Base-by-base conservation (phyloP, 352 stramenopile species). In the Globisporangium megalacanthum region DNA sequence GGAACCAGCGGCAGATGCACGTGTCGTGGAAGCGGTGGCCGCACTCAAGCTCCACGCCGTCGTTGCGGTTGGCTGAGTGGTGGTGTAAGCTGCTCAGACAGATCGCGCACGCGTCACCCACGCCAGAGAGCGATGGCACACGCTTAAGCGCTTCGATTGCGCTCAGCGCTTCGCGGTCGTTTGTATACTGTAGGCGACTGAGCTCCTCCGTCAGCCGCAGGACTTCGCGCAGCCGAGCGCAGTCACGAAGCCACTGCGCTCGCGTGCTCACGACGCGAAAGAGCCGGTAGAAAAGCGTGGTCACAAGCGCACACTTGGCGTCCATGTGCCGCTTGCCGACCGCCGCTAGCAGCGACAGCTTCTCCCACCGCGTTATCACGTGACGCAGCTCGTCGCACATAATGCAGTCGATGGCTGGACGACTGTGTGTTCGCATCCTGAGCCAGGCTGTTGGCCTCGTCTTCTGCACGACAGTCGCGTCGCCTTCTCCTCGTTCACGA, bases 21-120 rank as follows among this genome's bases (percentile, higher is more conserved):
- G 77, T 75, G 56, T 91, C 81, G 52, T 91, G 81, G 67, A 89
- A 91, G n/a, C 62, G 64, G 55, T 91, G 81, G 49, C 81, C 81
- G 53, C 81, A 91, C 14, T 60, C 47, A 7, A 91, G 60, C 45
- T 70, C 68, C 33, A 85, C 68, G n/a, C 46, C 67, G 22, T 52
- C 65, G 33, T 29, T 29, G 22, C 49, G 61, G 33, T 29, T 29
- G 33, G 37, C 41, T 33, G 13, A 79, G 65, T 8, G 22, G 17
- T 44, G 33, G 35, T 44, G 33, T 19, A 54, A 54, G 33, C 39
- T 67, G 39, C 59, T 56, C n/a, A 91, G 64, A 46, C 81, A 91
- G 49, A 91, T 85, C 35, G 66, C 75, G 57, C 81, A 91, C n/a
- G 73, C 58, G 36, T 65, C 29, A 29, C 25, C 25, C 25, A 29